Evolutionary conservation across 2,329 filamentous ascomycete genomes (phyloP), one percentile per base, ranked within the genome.

Genomic region (Pseudocercospora musae): DNA sequence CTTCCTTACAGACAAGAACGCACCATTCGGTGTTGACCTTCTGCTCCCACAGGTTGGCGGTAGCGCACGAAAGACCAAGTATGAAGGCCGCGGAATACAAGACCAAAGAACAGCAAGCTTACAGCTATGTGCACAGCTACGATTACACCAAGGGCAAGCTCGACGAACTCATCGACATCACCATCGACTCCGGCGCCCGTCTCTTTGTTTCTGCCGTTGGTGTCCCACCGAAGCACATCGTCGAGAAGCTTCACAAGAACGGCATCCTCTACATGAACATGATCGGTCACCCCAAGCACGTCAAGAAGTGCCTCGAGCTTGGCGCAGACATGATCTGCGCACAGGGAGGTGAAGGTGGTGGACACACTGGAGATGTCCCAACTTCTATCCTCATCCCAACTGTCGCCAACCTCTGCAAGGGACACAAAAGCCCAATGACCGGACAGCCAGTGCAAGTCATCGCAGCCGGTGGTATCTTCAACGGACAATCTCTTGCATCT

Each of bases 131-230:
- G 33, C 64, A 62, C 73, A 97, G 94, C 87, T 96, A 98, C 80
- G 95, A 99, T 81, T 99, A 99, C 84, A 99, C 95, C 75, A 98
- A 99, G 84, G 95, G 95, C 78, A 98, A 98, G 82, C 90, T 99
- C 66, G 84, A 91, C 78, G 90, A 94, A 77, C 87, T 99, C 61
- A 79, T 96, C 76, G 89, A 92, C 76, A 92, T 97, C 74, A 89
- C 97, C 80, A 96, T 99, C 81, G 89, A 96, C 74, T 91, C 89
- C 59, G 91, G 91, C 69, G 90, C 92, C 65, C 93, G 88, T 78
- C 87, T 99, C 63, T 99, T 99, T 81, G 95, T 99, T 72, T 97
- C 91, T 57, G 95, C 95, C 73, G 92, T 99, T 76, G 95, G 95
- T 90, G 98, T 25, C 0, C 93, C 95, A 48, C 92, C 95, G 69